Percentiles rank a stretch among this genome's conserved stretches.
Conservation (phyloP, 371 early-diverging fungal genomes). For the Apophysomyces elegans region DNA sequence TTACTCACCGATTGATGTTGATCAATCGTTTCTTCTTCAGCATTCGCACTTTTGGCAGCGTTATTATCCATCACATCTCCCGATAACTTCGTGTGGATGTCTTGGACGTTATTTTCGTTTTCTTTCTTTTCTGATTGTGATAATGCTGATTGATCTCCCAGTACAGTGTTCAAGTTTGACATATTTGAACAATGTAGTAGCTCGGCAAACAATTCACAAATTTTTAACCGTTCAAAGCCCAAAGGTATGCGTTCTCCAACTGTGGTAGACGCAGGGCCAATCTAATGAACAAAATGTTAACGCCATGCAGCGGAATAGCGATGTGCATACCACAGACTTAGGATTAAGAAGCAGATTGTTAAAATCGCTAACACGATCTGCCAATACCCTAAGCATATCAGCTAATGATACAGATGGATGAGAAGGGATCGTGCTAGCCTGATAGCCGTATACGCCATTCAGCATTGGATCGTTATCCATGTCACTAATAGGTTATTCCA, state of each 20-base stretch:
- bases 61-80: neutral
- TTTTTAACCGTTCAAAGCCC: slow-evolving; percentile 89
- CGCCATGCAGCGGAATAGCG: neutral
- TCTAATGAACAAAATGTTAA: slow-evolving; percentile 18
- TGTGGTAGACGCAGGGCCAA: slow-evolving; percentile 64
- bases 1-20: neutral
- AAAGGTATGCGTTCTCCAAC: slow-evolving; percentile 75
- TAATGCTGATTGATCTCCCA: slow-evolving; percentile 13
- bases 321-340: slow-evolving; percentile 53
- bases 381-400: slow-evolving; percentile 81
- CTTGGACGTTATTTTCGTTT: neutral
- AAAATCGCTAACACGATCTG: slow-evolving; percentile 68
- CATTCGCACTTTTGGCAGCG: too few relatives aligned
- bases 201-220: slow-evolving; percentile 96
- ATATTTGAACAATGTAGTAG: slow-evolving; percentile 85
- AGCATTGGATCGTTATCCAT: slow-evolving; percentile 33
- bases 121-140: neutral
- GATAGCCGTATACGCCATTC: slow-evolving; percentile 36
- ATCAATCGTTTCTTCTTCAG: too few relatives aligned
- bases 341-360: slow-evolving; percentile 63
- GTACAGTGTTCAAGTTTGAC: slow-evolving; percentile 60
- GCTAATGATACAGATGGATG: slow-evolving; percentile 60
- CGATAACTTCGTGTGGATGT: neutral
- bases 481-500: slow-evolving; percentile 20
- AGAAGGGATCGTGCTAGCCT: slow-evolving; percentile 5